Percentiles rank a stretch among this genome's conserved stretches.
Evolutionary conservation across 257 asterid species (phyloP).

Genomic region (Leonotis leonurus): DNA sequence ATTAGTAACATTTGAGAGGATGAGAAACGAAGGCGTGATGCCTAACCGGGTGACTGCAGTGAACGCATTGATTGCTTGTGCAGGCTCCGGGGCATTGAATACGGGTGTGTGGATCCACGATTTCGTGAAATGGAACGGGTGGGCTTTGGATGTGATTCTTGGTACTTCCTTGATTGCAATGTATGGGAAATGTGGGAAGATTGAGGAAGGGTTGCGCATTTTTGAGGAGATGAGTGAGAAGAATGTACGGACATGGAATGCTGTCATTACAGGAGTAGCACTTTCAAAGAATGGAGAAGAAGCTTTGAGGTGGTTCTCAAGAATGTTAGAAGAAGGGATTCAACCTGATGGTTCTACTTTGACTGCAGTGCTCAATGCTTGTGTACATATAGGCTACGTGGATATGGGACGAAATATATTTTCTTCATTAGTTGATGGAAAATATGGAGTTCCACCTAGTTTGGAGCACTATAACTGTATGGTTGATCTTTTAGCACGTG

Average conservation of each 20-base stretch:
- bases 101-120: conserved; percentile 55
- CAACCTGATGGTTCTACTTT: conserved; percentile 55
- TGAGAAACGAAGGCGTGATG: conserved; percentile 45
- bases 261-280: conserved; percentile 55
- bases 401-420: conserved; percentile 40
- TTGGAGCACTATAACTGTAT: conserved; percentile 59
- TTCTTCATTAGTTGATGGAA: conserved; percentile 32
- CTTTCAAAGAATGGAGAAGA: conserved; percentile 48
- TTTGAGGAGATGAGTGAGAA: conserved; percentile 43
- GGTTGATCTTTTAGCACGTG: conserved; percentile 57
- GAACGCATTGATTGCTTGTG: conserved; percentile 65
- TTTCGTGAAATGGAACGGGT: conserved; percentile 30
- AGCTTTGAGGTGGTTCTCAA: conserved; percentile 46
- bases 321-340: conserved; percentile 46
- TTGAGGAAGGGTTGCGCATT: conserved; percentile 34
- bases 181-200: conserved; percentile 61
- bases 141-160: conserved; percentile 65
- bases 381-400: conserved; percentile 50
- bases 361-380: conserved; percentile 47
- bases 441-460: conserved; percentile 45
- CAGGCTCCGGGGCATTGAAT: conserved; percentile 42
- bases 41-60: conserved; percentile 73
- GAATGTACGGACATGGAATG: conserved; percentile 66
- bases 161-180: conserved; percentile 68
- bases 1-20: conserved; percentile 40